Evolutionary conservation across 352 stramenopile genomes (phyloP).

Genomic region (Phytopythium montanum): DNA sequence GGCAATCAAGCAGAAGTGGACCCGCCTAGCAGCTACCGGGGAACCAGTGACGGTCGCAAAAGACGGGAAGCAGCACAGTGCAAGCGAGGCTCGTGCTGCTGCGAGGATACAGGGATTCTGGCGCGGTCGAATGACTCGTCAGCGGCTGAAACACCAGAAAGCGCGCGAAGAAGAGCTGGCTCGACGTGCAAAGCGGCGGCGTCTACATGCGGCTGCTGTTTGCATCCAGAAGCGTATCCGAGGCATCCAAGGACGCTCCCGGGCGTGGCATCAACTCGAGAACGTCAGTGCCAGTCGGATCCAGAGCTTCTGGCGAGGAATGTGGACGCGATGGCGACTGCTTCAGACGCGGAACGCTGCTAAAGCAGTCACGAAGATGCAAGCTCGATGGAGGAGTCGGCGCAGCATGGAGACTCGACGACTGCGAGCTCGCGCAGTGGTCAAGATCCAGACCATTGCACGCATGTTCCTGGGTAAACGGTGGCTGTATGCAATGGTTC

Average conservation of each 20-base stretch:
- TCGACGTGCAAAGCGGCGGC: slow-evolving; percentile 17
- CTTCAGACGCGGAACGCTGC: slow-evolving; percentile 37
- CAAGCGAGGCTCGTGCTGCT: slow-evolving; percentile 23
- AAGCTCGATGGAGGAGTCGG: slow-evolving; percentile 36
- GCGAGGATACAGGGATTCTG: slow-evolving; percentile 48
- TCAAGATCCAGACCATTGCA: slow-evolving; percentile 34
- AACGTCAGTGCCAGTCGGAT: slow-evolving; percentile 36
- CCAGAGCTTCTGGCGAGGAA: slow-evolving; percentile 53
- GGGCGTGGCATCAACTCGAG: slow-evolving; percentile 39
- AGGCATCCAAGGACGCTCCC: slow-evolving; percentile 37
- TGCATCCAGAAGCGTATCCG: slow-evolving; percentile 62
- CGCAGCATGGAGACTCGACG: slow-evolving; percentile 24
- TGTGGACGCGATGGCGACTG: slow-evolving; percentile 39
- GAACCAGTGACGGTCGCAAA: slow-evolving; percentile 4
- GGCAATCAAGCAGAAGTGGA: slow-evolving; percentile 24
- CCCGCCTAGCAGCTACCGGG: slow-evolving; percentile 8
- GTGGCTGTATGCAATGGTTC: slow-evolving; percentile 35
- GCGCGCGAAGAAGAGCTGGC: slow-evolving; percentile 25
- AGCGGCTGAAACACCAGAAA: slow-evolving; percentile 38
- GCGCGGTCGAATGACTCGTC: slow-evolving; percentile 34
- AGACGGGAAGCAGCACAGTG: slow-evolving; percentile 3
- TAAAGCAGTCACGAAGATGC: slow-evolving; percentile 44
- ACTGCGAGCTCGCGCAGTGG: slow-evolving; percentile 17
- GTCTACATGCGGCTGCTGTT: slow-evolving; percentile 32
- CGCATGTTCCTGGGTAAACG: slow-evolving; percentile 33